Evolutionary conservation across 1,284 basidiomycete genomes (phyloP).

Genomic region (Golubevia sp.): DNA sequence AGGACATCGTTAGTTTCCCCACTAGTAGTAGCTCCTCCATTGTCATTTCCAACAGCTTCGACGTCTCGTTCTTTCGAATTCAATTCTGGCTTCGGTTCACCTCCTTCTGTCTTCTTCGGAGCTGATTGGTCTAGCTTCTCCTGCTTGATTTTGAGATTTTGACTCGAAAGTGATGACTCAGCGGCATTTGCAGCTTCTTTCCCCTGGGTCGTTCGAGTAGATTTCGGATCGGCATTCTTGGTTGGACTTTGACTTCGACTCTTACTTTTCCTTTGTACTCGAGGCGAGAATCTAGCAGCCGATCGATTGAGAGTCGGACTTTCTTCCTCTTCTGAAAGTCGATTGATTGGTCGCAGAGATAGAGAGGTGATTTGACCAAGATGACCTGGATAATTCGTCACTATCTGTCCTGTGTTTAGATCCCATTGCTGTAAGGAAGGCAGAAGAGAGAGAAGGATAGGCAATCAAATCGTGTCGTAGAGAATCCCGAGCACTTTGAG

Average conservation of each 20-base stretch:
- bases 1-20: not conserved
- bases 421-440: conserved; percentile 46
- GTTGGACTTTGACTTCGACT: too few relatives aligned
- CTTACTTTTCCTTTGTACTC: not conserved
- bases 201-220: too few relatives aligned
- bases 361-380: conserved; percentile 50
- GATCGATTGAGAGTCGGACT: not conserved
- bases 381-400: conserved; percentile 36
- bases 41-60: not conserved
- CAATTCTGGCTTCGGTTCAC: not conserved
- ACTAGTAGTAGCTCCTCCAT: not conserved
- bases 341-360: conserved; percentile 27
- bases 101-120: not conserved
- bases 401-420: conserved; percentile 49
- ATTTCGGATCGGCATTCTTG: too few relatives aligned
- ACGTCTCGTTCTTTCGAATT: not conserved
- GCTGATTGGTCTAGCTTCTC: not conserved
- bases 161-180: not conserved
- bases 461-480: not conserved
- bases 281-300: too few relatives aligned
- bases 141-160: not conserved
- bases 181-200: not conserved
- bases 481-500: not conserved
- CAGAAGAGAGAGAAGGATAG: not conserved
- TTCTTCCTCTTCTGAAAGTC: not conserved